Conservation (phyloP, 441 rosid species). For the Melastoma candidum region DNA sequence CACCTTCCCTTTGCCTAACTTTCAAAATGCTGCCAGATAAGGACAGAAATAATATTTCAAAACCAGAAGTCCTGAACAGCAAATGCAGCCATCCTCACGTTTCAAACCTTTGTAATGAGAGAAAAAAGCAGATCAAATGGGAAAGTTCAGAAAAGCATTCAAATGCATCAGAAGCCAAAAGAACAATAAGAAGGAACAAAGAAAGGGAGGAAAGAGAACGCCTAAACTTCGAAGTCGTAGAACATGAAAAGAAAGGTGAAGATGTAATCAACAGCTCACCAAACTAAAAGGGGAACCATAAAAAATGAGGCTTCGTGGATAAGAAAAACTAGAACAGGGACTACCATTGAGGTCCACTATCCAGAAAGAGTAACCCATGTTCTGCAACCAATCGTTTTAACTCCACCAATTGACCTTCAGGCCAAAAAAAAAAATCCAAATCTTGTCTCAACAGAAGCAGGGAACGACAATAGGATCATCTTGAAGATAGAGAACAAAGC, state of each 20-base stretch:
- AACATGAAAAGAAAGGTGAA: slow-evolving; percentile 27
- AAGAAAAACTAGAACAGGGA: slow-evolving; percentile 27
- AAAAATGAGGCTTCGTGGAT: slow-evolving; percentile 31
- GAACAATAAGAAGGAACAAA: slow-evolving; percentile 15
- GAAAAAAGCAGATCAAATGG: no score
- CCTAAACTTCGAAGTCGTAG: slow-evolving; percentile 28
- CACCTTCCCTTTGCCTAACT: no score
- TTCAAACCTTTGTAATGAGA: no score
- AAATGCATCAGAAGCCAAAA: slow-evolving; percentile 3
- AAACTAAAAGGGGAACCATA: slow-evolving; percentile 24
- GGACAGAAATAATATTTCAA: no score
- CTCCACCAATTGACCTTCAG: slow-evolving; percentile 34
- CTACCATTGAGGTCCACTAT: slow-evolving; percentile 40
- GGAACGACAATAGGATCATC: slow-evolving; percentile 17
- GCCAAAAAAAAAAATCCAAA: slow-evolving; percentile 2
- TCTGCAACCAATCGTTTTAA: slow-evolving; percentile 39
- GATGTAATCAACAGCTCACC: slow-evolving; percentile 41
- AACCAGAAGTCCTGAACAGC: no score
- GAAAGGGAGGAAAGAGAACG: no score
- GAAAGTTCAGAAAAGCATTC: background rate
- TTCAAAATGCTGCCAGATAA: no score
- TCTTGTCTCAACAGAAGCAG: slow-evolving; percentile 14
- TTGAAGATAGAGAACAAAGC: background rate
- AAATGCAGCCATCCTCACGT: no score
- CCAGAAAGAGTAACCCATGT: background rate